Percentiles rank a stretch among this genome's conserved stretches.
phyloP scores from a whole-genome alignment of 495 filamentous ascomycete genomes.

The Aspergillus funiculosus region DNA sequence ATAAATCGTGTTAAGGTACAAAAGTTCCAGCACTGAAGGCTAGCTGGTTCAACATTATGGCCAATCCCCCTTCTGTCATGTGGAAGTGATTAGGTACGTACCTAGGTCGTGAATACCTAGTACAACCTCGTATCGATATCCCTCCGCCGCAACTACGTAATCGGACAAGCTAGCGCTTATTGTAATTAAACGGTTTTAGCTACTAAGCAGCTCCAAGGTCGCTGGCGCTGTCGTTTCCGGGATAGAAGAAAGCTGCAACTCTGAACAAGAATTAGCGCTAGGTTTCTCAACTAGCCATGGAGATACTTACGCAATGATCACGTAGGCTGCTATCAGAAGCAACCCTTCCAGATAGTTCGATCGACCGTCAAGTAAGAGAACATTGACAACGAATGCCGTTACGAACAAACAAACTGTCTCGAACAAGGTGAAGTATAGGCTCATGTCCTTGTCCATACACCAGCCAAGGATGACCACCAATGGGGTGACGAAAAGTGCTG shows the following conservation, averaged over 20 bases:
- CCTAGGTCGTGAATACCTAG: no score
- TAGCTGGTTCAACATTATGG: no score
- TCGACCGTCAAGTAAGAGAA: slow-evolving; percentile 78
- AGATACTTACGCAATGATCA: slow-evolving; percentile 43
- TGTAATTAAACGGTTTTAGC: neutral
- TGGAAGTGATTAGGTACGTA: no score
- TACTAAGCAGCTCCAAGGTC: slow-evolving; percentile 20
- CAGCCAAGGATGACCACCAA: slow-evolving; percentile 86
- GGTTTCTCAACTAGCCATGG: neutral
- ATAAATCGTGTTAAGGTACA: no score
- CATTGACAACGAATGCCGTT: slow-evolving; percentile 82
- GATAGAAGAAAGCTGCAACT: slow-evolving; percentile 39
- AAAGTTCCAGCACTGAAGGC: no score
- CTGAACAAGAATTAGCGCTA: slow-evolving; percentile 16
- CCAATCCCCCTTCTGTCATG: no score
- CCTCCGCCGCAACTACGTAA: neutral
- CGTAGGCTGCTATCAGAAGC: slow-evolving; percentile 73
- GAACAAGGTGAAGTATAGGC: slow-evolving; percentile 85
- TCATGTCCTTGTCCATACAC: slow-evolving; percentile 77
- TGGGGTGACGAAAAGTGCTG: slow-evolving; percentile 89
- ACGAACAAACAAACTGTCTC: slow-evolving; percentile 85
- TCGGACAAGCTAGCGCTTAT: no score
- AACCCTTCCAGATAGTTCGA: slow-evolving; percentile 88
- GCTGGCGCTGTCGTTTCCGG: slow-evolving; percentile 23
- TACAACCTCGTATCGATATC: neutral